Conservation (phyloP, 345 rosid genomes). For the Ceriops zippeliana region DNA sequence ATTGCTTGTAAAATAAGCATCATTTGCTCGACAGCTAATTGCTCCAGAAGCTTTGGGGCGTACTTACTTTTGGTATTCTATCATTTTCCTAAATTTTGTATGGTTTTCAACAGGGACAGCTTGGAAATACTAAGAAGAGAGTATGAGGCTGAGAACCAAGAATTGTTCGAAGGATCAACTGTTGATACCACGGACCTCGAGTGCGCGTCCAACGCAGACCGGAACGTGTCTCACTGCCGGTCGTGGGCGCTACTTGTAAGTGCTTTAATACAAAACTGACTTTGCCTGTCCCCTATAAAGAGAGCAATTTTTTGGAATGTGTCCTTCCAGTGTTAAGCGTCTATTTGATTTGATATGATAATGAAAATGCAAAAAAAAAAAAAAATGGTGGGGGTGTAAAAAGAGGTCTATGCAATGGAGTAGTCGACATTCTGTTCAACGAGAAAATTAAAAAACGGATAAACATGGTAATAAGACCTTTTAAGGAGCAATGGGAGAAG, state of each 20-base stretch:
- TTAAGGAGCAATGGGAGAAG: not conserved
- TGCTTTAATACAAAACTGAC: not conserved
- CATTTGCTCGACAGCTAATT: slow-evolving; percentile 26
- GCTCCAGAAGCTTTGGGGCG: slow-evolving; percentile 9
- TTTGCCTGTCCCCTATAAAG: not conserved
- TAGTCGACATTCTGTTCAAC: not conserved
- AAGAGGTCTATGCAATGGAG: too few relatives aligned
- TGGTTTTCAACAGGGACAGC: slow-evolving; percentile 45
- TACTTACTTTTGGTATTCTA: not conserved
- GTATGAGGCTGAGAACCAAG: slow-evolving; percentile 20
- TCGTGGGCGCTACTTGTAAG: slow-evolving; percentile 61
- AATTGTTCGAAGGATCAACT: slow-evolving; percentile 21
- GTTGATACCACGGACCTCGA: slow-evolving; percentile 31
- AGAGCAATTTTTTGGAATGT: too few relatives aligned
- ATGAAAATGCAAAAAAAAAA: too few relatives aligned
- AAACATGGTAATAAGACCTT: not conserved
- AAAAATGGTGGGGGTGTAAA: too few relatives aligned
- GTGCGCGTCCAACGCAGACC: slow-evolving; percentile 45
- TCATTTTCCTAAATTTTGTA: not conserved
- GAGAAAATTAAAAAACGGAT: not conserved
- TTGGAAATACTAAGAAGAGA: slow-evolving; percentile 42
- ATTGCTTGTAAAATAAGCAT: not conserved
- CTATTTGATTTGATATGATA: too few relatives aligned
- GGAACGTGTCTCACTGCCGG: slow-evolving; percentile 55
- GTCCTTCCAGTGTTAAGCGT: too few relatives aligned